Evolutionary conservation across 371 early-diverging fungal species (phyloP), one percentile per base, ranked within the genome.

Genomic region (Mortierella sp.): DNA sequence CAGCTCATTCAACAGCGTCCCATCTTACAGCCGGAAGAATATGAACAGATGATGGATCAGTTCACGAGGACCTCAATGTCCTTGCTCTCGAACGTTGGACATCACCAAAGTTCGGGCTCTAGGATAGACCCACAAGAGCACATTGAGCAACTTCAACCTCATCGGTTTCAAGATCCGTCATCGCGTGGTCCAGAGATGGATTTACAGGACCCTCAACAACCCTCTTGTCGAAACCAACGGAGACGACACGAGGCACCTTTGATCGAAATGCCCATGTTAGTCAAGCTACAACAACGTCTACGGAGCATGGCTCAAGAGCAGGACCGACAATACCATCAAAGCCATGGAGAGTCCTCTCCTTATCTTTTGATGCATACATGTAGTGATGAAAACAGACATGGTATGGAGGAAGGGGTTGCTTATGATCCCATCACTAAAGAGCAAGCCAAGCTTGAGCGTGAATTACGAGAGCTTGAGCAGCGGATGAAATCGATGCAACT

Each of bases 401-500:
- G 37, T 11, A 55, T 9, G 16, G 29, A 51, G 19, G 43, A 45
- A 12, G 55, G 62, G 51, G 56, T 57, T 21, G 66, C 37, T 9
- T 37, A 37, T 37, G 37, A 68, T 52, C 68, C 74, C 16, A 66
- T 74, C 44, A 51, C 62, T 45, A 69, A 62, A 62, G 74, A 74
- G 55, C 68, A 74, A 55, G 60, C 64, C 3, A 74, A 57, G 25
- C 29, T 74, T 14, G 74, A 74, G 44, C 69, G 65, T 3, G 74
- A 74, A 12, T 57, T 74, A 48, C 64, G 74, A 43, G 74, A 74
- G 23, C 53, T 74, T 12, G 74, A 74, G 26, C 60, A 57, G 23
- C 74, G 74, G 47, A 74, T 74, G 74, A 48, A 66, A 12, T 74
- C 74, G 45, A 74, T 74, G 57, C 68, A 74, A 28, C 44, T 74